Percentiles rank a stretch among this genome's conserved stretches.
These are phyloP conservation scores for Lophiotrema nucula DNA, from an alignment of 495 filamentous ascomycete genomes.

Conservation along the genomic window DNA sequence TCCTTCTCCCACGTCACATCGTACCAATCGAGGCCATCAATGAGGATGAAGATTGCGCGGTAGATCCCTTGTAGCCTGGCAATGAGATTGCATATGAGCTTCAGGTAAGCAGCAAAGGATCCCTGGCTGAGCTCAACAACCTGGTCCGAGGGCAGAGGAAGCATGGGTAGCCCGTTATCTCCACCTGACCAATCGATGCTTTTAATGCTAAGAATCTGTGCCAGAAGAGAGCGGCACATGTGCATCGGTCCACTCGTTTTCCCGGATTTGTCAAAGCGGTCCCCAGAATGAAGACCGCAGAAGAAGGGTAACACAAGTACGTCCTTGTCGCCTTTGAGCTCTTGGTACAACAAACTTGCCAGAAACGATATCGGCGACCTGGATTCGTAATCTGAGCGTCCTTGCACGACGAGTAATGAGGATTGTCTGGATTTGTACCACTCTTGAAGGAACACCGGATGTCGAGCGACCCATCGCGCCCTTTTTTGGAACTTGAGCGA, in stretches of 20 bases:
- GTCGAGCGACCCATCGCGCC: not conserved
- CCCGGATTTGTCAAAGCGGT: not conserved
- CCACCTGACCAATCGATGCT: not conserved
- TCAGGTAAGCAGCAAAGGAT: not conserved
- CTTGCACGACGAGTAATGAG: not conserved
- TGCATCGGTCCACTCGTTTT: not conserved
- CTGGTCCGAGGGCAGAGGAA: not conserved
- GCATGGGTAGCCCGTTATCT: not conserved
- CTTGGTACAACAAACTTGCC: not conserved
- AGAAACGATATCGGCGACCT: not conserved
- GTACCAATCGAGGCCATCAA: not conserved
- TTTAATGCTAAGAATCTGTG: not conserved
- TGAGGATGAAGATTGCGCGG: not conserved
- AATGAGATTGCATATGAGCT: not conserved
- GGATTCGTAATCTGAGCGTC: not conserved
- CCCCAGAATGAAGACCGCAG: not conserved
- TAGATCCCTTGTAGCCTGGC: not conserved
- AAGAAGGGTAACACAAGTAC: conserved; percentile 2
- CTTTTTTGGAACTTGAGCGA: not conserved
- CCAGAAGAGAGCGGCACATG: not conserved
- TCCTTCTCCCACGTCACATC: not conserved
- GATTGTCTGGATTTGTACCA: not conserved
- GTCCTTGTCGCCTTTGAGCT: not conserved
- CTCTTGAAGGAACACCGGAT: not conserved
- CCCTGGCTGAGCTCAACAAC: not conserved